Evolutionary conservation across 345 rosid genomes (phyloP).

Genomic region (Gossypium longicalyx): DNA sequence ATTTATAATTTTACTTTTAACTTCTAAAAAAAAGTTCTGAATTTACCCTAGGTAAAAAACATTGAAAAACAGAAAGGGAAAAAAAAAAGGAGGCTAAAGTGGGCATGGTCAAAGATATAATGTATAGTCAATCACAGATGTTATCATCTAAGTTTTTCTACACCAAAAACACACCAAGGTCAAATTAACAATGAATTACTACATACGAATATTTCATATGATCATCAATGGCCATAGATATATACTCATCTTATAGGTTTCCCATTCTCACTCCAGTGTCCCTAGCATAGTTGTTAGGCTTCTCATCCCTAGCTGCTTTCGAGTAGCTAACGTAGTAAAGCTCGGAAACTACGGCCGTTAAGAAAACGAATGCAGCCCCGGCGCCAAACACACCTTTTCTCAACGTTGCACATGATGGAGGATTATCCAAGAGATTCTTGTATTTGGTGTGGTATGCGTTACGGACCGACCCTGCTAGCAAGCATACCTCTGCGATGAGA

Average conservation of each 20-base stretch:
- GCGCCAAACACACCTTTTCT: constrained; percentile 87
- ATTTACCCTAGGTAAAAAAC: too few species aligned
- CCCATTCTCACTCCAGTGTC: constrained; percentile 79
- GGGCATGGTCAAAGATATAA: neutral
- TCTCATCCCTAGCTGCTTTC: constrained; percentile 47
- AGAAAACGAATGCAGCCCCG: constrained; percentile 77
- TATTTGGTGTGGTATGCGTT: constrained; percentile 88
- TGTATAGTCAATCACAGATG: neutral
- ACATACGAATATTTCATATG: neutral
- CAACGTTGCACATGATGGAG: constrained; percentile 47
- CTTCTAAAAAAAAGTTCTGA: too few species aligned
- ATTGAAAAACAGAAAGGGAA: too few species aligned
- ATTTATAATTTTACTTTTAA: too few species aligned
- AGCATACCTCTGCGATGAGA: constrained; percentile 72
- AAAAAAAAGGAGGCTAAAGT: neutral
- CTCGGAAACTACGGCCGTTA: constrained; percentile 74
- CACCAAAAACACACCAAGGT: neutral
- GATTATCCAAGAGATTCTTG: constrained; percentile 21
- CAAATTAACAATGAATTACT: constrained; percentile 12
- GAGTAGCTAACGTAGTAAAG: constrained; percentile 71
- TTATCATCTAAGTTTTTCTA: neutral
- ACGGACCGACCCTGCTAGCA: constrained; percentile 77
- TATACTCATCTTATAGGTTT: constrained; percentile 33
- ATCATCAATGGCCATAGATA: neutral
- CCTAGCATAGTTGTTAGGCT: constrained; percentile 29